These are phyloP conservation scores for Telfairia occidentalis DNA, from an alignment of 331 rosid genomes.

Conservation along the genomic window DNA sequence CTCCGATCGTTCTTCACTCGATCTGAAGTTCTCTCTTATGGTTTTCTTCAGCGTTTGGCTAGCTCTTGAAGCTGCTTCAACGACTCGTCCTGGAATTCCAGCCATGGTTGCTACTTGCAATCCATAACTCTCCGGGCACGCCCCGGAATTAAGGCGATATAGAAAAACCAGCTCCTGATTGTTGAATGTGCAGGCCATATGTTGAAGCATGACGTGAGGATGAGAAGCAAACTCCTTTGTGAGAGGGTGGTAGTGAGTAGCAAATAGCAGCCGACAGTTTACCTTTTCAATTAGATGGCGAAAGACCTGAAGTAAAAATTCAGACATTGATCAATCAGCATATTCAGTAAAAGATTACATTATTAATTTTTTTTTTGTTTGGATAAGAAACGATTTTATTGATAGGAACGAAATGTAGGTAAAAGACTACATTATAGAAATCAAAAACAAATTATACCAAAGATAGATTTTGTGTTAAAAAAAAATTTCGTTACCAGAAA, in stretches of 20 bases:
- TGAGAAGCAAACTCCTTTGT: slow-evolving; percentile 89
- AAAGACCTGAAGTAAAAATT: slow-evolving; percentile 47
- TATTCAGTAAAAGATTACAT: background rate
- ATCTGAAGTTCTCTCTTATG: slow-evolving; percentile 42
- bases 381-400: too few relatives aligned
- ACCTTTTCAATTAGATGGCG: slow-evolving; percentile 79
- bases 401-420: too few relatives aligned
- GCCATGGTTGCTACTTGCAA: slow-evolving; percentile 93
- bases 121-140: slow-evolving; percentile 94
- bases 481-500: too few relatives aligned
- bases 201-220: slow-evolving; percentile 76
- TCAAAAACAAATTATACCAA: background rate
- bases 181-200: slow-evolving; percentile 81
- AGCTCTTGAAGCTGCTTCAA: slow-evolving; percentile 60
- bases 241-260: slow-evolving; percentile 93
- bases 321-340: background rate
- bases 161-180: slow-evolving; percentile 63
- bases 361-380: too few relatives aligned
- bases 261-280: slow-evolving; percentile 85
- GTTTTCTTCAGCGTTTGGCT: slow-evolving; percentile 55
- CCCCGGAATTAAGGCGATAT: slow-evolving; percentile 62
- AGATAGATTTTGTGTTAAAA: too few relatives aligned
- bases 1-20: slow-evolving; percentile 67
- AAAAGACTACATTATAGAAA: background rate
- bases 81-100: slow-evolving; percentile 63